A percentile compares a stretch with the other conserved stretches of the same genome.
phyloP scores from a whole-genome alignment of 2,329 filamentous ascomycete species.

The Geosmithia flava region DNA sequence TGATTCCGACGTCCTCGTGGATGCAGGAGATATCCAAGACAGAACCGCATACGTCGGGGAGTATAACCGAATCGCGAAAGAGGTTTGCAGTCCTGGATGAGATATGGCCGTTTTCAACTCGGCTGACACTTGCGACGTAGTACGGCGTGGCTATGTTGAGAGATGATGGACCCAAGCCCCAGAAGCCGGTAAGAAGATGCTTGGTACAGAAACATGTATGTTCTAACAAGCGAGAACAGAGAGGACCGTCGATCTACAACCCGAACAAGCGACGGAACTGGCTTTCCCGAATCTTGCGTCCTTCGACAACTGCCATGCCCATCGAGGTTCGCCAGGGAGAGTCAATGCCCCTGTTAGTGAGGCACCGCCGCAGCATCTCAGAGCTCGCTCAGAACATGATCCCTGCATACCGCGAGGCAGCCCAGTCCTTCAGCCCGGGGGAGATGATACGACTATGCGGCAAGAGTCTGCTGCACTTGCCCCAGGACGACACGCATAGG shows the following conservation, averaged over 20 bases:
- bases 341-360: not conserved
- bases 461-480: slow-evolving; percentile 48
- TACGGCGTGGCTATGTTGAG: slow-evolving; percentile 34
- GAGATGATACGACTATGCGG: slow-evolving; percentile 52
- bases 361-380: slow-evolving; percentile 40
- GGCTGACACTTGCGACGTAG: slow-evolving; percentile 17
- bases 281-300: slow-evolving; percentile 23
- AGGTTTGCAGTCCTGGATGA: slow-evolving; percentile 22
- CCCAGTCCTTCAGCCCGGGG: slow-evolving; percentile 39
- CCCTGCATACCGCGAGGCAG: slow-evolving; percentile 26
- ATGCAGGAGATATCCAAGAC: slow-evolving; percentile 36
- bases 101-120: not conserved
- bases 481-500: slow-evolving; percentile 42
- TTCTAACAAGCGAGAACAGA: not conserved
- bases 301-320: slow-evolving; percentile 7
- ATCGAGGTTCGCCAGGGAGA: not conserved
- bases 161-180: slow-evolving; percentile 19
- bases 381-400: slow-evolving; percentile 37
- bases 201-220: not conserved
- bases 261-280: slow-evolving; percentile 19
- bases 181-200: slow-evolving; percentile 15
- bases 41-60: slow-evolving; percentile 37
- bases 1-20: slow-evolving; percentile 31
- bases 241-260: not conserved
- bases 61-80: slow-evolving; percentile 48